Percentiles rank a stretch among this genome's conserved stretches.
Evolutionary conservation across 2,329 filamentous ascomycete species (phyloP).

Genomic region (Colletotrichum tabaci): DNA sequence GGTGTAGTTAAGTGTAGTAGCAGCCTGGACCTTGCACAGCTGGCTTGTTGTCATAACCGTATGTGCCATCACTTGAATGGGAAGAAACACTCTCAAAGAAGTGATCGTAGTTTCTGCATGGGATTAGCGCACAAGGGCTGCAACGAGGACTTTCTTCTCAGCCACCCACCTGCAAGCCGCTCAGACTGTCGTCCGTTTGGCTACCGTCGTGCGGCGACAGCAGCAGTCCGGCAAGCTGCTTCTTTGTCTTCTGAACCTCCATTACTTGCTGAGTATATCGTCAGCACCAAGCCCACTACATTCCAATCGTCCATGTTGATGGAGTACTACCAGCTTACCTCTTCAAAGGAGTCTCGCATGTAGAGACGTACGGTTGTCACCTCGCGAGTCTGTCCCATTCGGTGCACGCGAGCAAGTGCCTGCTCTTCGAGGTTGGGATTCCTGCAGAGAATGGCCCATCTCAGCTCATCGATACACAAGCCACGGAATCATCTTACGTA

Average conservation of each 20-base stretch:
- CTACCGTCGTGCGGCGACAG: constrained; percentile 24
- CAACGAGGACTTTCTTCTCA: too few species aligned
- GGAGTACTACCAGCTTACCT: constrained; percentile 41
- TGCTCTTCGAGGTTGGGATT: constrained; percentile 51
- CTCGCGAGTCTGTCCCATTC: constrained; percentile 47
- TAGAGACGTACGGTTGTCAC: constrained; percentile 49
- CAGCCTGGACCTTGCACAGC: too few species aligned
- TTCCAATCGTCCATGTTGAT: neutral
- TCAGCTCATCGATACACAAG: neutral
- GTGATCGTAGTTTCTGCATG: neutral
- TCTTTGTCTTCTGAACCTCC: constrained; percentile 42
- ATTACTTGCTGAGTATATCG: constrained; percentile 27
- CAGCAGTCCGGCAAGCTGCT: constrained; percentile 40
- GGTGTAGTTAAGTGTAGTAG: too few species aligned
- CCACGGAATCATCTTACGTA: constrained; percentile 28
- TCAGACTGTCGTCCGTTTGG: neutral
- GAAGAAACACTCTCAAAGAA: neutral
- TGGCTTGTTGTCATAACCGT: too few species aligned
- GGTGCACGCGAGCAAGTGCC: constrained; percentile 48
- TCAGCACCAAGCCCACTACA: neutral
- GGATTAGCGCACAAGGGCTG: too few species aligned
- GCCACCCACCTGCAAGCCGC: neutral
- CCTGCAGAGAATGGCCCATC: constrained; percentile 33
- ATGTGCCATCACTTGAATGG: too few species aligned
- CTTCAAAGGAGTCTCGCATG: constrained; percentile 48